These are phyloP conservation scores for Talaromyces liani DNA, from an alignment of 495 filamentous ascomycete species.

Conservation along the genomic window DNA sequence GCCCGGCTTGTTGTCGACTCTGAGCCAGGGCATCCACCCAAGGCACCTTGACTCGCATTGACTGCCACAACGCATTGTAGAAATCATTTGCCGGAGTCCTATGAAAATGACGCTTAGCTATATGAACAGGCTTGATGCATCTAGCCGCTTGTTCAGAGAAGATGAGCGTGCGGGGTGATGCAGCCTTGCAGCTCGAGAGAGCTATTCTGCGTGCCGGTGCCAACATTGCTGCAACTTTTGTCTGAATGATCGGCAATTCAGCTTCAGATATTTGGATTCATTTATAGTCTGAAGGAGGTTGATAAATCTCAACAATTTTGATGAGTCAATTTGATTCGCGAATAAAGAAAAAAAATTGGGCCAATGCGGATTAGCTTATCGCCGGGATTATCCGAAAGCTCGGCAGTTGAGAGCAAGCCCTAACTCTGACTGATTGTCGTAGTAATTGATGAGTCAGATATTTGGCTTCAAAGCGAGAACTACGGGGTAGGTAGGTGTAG, in stretches of 20 bases:
- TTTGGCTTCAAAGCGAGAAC: not conserved
- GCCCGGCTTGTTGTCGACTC: slow-evolving; percentile 34
- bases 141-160: not conserved
- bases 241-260: not conserved
- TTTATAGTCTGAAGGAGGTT: not conserved
- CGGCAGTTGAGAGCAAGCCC: not conserved
- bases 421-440: not conserved
- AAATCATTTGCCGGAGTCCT: slow-evolving; percentile 20
- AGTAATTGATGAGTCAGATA: not conserved
- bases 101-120: slow-evolving; percentile 19
- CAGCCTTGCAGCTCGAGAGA: not conserved
- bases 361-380: not conserved
- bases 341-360: not conserved
- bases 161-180: not conserved
- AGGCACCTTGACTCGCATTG: slow-evolving; percentile 55
- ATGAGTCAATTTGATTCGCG: not conserved
- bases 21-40: slow-evolving; percentile 62
- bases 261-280: not conserved
- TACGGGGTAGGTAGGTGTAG: not conserved
- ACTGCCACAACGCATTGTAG: slow-evolving; percentile 33
- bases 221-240: not conserved
- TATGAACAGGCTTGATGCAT: not conserved
- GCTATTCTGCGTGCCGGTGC: slow-evolving; percentile 1
- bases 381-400: not conserved
- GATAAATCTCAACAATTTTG: not conserved